Evolutionary conservation across 495 filamentous ascomycete genomes (phyloP), one percentile per base, ranked within the genome.

Genomic region (Podospora comata): DNA sequence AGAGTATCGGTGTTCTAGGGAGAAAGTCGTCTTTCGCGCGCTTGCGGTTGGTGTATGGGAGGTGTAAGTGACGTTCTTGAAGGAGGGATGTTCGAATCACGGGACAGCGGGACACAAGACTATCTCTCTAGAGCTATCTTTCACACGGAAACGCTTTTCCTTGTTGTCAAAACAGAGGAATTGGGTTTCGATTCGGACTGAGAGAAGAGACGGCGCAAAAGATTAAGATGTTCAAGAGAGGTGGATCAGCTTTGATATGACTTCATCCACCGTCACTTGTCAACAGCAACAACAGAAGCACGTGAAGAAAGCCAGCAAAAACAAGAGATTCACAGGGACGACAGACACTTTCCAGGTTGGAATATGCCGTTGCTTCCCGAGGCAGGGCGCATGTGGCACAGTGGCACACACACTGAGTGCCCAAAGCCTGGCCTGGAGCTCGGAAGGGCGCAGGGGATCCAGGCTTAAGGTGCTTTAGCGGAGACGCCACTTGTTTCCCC

Each of bases 311-410:
- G 39, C 2, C 7, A 16, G 13, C 2, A 48, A 48, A 48, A 48
- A 11, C 39, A 48, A 48, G 44, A 28, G 64, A 28, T 65, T 58
- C 54, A 23, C 27, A 7, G 16, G 28, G 53, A 57, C 39, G 39
- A 48, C 39, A 48, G 6, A 48, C 39, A 48, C 13, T 48, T 48
- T 23, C 23, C 23, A 23, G 39, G 64, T 23, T 34, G 64, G 48
- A 65, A 26, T 23, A 23, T 32, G 64, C 64, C 55, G 64, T 2
- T 48, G 54, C 6, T 66, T 66, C 65, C 65, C 65, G 56, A 60
- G 65, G 65, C 60, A 23, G 23, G 23, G 23, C 23, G 1, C 23
- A 23, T 23, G 23, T 23, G 23, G 23, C 23, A 23, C 23, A 23
- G 23, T 23, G 23, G 23, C 23, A 23, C 23, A 23, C 39, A 48